These are phyloP conservation scores for Vitis rupestris DNA, from an alignment of 164 flowering plant species.

Conservation along the genomic window DNA sequence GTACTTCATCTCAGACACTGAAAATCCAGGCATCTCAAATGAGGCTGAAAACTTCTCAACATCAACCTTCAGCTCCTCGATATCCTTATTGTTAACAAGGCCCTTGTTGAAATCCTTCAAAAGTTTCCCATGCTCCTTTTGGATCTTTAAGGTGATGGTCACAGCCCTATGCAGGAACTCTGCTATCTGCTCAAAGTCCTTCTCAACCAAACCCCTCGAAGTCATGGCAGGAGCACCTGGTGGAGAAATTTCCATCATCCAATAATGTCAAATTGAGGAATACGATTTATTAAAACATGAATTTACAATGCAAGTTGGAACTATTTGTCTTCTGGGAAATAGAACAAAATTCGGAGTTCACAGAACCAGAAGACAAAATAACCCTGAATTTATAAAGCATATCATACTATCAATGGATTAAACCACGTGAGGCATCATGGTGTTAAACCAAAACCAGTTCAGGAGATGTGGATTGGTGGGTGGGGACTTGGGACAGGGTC, in stretches of 20 bases:
- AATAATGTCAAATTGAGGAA: not conserved
- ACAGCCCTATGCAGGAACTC: slow-evolving; percentile 97
- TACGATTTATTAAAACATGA: not conserved
- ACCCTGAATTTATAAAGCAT: not conserved
- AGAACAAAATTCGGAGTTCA: not conserved
- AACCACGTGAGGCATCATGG: too few species aligned
- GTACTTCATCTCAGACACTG: slow-evolving; percentile 86
- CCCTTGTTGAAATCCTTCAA: slow-evolving; percentile 99
- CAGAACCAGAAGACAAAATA: not conserved
- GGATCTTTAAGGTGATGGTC: slow-evolving; percentile 68
- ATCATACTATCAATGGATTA: too few species aligned
- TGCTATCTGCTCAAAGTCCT: slow-evolving; percentile 95
- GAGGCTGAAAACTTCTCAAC: slow-evolving; percentile 90
- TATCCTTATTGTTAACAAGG: slow-evolving; percentile 86
- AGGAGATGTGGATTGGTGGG: too few species aligned
- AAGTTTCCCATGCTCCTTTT: slow-evolving; percentile 88
- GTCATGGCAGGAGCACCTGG: slow-evolving; percentile 99
- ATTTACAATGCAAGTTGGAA: not conserved
- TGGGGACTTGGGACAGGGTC: too few species aligned
- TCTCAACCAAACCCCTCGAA: slow-evolving; percentile 95
- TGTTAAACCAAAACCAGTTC: too few species aligned
- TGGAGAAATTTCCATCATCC: slow-evolving; percentile 6
- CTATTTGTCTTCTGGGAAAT: not conserved
- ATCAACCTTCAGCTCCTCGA: slow-evolving; percentile 80
- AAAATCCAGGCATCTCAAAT: slow-evolving; percentile 98